Conservation (phyloP, 2,329 filamentous ascomycete species). For the Paecilomyces sp. region DNA sequence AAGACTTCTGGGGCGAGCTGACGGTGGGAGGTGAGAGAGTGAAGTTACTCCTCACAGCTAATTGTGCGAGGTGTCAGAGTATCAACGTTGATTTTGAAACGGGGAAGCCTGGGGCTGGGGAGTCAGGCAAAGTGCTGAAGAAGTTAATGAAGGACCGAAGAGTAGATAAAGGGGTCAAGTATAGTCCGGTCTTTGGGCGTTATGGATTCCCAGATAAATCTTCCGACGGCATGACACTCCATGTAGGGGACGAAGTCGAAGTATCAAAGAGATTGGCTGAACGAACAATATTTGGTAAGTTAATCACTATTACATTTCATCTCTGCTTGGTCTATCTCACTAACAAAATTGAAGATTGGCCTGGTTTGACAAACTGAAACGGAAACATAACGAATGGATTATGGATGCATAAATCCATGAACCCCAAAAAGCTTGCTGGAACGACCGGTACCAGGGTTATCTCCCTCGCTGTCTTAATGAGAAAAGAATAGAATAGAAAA, state of each 20-base stretch:
- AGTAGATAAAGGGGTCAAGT: constrained; percentile 62
- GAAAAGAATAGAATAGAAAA: neutral
- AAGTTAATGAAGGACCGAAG: constrained; percentile 63
- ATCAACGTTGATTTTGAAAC: constrained; percentile 66
- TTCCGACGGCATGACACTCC: constrained; percentile 33
- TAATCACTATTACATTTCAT: neutral
- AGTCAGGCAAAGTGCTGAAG: constrained; percentile 58
- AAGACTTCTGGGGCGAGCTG: constrained; percentile 66
- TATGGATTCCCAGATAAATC: constrained; percentile 55
- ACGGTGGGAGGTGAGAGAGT: constrained; percentile 26
- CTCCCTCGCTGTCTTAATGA: neutral
- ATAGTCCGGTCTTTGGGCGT: constrained; percentile 64
- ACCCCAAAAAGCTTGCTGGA: neutral
- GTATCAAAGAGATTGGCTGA: constrained; percentile 46
- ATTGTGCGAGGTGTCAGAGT: constrained; percentile 62
- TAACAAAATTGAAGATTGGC: constrained; percentile 24
- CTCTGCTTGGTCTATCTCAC: neutral
- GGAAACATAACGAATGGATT: neutral
- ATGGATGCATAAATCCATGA: neutral
- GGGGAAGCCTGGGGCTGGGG: constrained; percentile 51
- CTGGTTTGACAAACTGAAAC: constrained; percentile 15
- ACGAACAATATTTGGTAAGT: constrained; percentile 50
- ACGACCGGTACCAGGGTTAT: neutral
- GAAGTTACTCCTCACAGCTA: constrained; percentile 56
- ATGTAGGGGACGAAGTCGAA: constrained; percentile 50